phyloP scores from a whole-genome alignment of 2,329 filamentous ascomycete genomes.

The Colletotrichum scovillei region DNA sequence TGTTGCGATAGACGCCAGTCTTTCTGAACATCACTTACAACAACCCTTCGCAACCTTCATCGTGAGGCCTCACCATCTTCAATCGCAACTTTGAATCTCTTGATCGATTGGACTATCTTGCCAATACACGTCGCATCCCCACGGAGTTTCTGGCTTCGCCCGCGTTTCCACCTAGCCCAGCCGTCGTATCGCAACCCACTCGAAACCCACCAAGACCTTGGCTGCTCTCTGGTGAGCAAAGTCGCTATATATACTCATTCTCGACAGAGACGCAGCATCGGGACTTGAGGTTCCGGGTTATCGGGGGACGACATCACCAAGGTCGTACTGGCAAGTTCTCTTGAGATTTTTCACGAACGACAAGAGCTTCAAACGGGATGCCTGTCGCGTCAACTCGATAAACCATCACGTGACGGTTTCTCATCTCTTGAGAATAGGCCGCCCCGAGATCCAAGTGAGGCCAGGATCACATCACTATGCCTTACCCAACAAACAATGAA shows the following conservation, averaged over 20 bases:
- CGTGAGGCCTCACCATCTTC: background rate
- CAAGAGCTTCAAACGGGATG: background rate
- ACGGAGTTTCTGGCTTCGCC: background rate
- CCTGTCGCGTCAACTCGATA: background rate
- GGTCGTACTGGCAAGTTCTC: background rate
- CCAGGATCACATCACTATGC: slow-evolving; percentile 26
- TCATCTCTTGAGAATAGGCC: background rate
- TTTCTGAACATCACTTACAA: background rate
- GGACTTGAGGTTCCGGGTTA: background rate
- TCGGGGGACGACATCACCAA: background rate
- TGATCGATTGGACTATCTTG: background rate
- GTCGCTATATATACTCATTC: slow-evolving; percentile 2
- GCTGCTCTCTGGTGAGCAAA: background rate
- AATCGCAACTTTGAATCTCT: background rate
- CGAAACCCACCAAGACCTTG: slow-evolving; percentile 20
- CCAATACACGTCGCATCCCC: background rate
- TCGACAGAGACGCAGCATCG: background rate
- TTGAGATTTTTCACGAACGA: background rate
- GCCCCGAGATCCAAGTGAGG: background rate
- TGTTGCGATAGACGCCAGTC: background rate
- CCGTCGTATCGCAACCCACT: slow-evolving; percentile 14
- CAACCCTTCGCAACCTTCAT: background rate
- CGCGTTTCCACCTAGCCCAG: slow-evolving; percentile 2
- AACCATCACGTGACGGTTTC: background rate
- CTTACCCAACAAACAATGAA: slow-evolving; percentile 8